Percentiles rank a stretch among this genome's conserved stretches.
These are phyloP conservation scores for Aspergillus sp. DNA, from an alignment of 2,329 filamentous ascomycete genomes.

Conservation along the genomic window DNA sequence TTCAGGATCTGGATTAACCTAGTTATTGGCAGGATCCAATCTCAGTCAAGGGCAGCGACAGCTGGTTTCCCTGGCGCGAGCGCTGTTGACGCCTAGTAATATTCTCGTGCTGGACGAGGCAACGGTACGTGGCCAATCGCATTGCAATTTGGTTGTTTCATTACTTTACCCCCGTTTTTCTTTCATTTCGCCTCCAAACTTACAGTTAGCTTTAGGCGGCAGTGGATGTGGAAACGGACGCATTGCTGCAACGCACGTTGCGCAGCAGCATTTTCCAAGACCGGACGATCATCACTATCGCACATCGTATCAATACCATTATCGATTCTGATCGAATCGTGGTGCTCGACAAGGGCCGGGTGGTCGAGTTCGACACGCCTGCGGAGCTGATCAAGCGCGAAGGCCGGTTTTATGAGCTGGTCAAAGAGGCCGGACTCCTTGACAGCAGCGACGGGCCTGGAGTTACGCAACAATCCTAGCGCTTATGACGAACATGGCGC, in stretches of 20 bases:
- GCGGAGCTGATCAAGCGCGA: slow-evolving; percentile 71
- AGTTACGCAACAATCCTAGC: slow-evolving; percentile 18
- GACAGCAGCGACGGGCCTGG: slow-evolving; percentile 45
- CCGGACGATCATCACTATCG: slow-evolving; percentile 96
- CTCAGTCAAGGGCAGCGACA: slow-evolving; percentile 94
- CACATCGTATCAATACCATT: slow-evolving; percentile 97
- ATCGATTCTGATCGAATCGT: slow-evolving; percentile 85
- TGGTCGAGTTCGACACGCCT: slow-evolving; percentile 91
- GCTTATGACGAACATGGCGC: slow-evolving; percentile 1
- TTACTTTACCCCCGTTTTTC: background rate
- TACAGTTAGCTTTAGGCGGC: slow-evolving; percentile 53
- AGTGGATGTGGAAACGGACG: slow-evolving; percentile 70
- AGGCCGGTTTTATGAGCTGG: slow-evolving; percentile 84
- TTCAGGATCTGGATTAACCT: slow-evolving; percentile 13
- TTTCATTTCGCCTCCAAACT: slow-evolving; percentile 12
- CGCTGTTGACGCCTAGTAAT: slow-evolving; percentile 91
- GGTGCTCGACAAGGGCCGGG: slow-evolving; percentile 85
- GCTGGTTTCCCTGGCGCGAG: slow-evolving; percentile 88
- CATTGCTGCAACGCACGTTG: slow-evolving; percentile 64
- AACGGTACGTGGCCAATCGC: slow-evolving; percentile 59
- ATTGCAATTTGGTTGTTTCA: background rate
- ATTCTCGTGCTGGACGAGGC: slow-evolving; percentile 97
- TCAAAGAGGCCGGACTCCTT: slow-evolving; percentile 83
- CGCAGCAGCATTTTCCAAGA: slow-evolving; percentile 74
- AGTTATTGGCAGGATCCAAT: slow-evolving; percentile 71